phyloP scores from a whole-genome alignment of 768 basidiomycete genomes.

The Serendipita sp. region DNA sequence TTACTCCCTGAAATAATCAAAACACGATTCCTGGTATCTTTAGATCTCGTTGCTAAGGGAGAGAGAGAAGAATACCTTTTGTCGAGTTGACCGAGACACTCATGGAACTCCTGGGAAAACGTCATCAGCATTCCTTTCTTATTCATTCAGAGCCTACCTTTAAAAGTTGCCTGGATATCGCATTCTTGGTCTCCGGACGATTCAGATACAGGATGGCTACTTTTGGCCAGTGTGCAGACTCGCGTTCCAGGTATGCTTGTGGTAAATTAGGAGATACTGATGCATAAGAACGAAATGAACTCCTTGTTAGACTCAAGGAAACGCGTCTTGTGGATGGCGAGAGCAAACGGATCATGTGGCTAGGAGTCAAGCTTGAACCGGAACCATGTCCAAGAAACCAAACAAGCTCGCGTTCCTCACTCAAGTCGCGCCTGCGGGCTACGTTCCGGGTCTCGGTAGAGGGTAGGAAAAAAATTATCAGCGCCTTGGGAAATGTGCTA shows the following conservation, averaged over 20 bases:
- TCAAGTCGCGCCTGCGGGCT: slow-evolving; percentile 89
- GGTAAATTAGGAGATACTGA: background rate
- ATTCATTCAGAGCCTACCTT: slow-evolving; percentile 27
- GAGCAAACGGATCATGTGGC: slow-evolving; percentile 1
- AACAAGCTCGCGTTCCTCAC: slow-evolving; percentile 79
- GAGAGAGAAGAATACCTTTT: slow-evolving; percentile 30
- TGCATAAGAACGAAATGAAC: background rate
- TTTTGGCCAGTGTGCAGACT: slow-evolving; percentile 26
- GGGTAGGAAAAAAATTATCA: slow-evolving; percentile 38
- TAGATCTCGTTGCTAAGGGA: background rate
- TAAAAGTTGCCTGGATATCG: slow-evolving; percentile 60
- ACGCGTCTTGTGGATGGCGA: background rate
- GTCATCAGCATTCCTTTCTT: slow-evolving; percentile 6
- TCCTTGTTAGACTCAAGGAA: background rate
- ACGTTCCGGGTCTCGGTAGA: slow-evolving; percentile 96
- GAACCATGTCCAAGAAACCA: slow-evolving; percentile 24
- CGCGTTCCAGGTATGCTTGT: background rate
- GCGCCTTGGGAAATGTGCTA: background rate
- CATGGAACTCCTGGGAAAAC: slow-evolving; percentile 43
- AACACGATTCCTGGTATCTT: slow-evolving; percentile 41
- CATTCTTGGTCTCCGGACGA: slow-evolving; percentile 71
- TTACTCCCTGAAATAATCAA: slow-evolving; percentile 72
- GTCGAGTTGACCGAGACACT: slow-evolving; percentile 55
- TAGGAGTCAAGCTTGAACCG: background rate
- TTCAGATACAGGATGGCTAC: slow-evolving; percentile 64